Conservation (phyloP, 176 grass and related monocot species). For the Oryza nivara region DNA sequence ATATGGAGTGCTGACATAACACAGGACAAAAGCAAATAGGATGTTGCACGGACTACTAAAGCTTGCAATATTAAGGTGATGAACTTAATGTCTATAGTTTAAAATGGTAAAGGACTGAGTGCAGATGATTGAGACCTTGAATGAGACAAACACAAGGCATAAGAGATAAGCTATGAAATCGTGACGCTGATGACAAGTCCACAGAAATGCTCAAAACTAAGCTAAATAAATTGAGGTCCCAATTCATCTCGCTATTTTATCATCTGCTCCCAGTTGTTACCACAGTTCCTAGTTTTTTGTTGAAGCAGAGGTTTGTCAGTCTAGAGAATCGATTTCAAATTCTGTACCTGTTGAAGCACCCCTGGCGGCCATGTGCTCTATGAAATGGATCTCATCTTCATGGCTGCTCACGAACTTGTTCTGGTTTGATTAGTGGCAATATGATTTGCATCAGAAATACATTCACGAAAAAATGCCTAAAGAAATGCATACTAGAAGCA, state of each 20-base stretch:
- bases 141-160: background rate
- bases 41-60: background rate
- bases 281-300: background rate
- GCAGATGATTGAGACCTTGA: background rate
- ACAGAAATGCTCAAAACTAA: background rate
- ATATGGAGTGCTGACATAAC: background rate
- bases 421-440: constrained; percentile 50
- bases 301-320: background rate
- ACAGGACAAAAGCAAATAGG: background rate
- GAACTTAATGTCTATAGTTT: background rate
- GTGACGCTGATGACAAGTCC: background rate
- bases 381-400: constrained; percentile 75
- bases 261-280: background rate
- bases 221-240: background rate
- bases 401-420: constrained; percentile 82
- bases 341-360: constrained; percentile 74
- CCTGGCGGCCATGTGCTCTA: constrained; percentile 64
- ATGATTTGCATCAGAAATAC: constrained; percentile 35
- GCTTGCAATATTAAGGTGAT: background rate
- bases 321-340: constrained; percentile 8
- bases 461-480: constrained; percentile 4
- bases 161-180: background rate
- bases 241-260: constrained; percentile 22
- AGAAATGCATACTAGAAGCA: constrained; percentile 15
- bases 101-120: background rate